Evolutionary conservation across 352 stramenopile genomes (phyloP), one percentile per base, ranked within the genome.

Genomic region (Saprolegnia parasitica): DNA sequence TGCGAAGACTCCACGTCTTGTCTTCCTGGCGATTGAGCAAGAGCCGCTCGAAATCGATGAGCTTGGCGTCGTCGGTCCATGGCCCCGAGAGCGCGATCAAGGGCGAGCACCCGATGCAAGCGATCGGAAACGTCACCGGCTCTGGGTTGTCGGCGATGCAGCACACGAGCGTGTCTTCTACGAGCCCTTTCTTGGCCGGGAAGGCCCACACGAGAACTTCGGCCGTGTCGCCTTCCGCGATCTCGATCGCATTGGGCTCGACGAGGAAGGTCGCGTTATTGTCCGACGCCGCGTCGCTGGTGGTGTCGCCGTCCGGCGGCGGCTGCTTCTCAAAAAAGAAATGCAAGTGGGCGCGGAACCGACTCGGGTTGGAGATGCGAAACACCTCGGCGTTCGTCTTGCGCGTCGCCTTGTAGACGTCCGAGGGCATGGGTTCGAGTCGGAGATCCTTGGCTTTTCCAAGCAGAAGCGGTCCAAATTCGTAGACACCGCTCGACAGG

Each of bases 121-220:
- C 91, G 37, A 98, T 73, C 0, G 76, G 67, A 56, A 98, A 98
- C 9, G 81, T 29, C n/a, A 93, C 77, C 6, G 91, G 86, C 54
- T 94, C 83, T 0, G 95, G 93, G 63, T 98, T 98, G 76, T 98
- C 88, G 39, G 77, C 73, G 35, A 98, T 80, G 50, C 86, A 96
- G 42, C 86, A 93, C n/a, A 98, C 79, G 3, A 98, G 76, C 20
- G 78, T 68, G 67, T 94, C 93, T 45, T 91, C 76, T 21, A 90
- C 79, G 8, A 87, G 56, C 0, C 82, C 84, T 29, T 87, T 77
- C 5, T 73, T 64, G 6, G 72, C 68, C 5, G 95, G 94, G 58
- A 95, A 93, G 0, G 94, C 90, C 90, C 91, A 98, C n/a, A 98
- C 77, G 58, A 77, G 74, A 13, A 98, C 74, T 71, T 98, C 92